Base-by-base conservation (phyloP, 1,284 basidiomycete species). In the Exobasidium cylindrosporum region DNA sequence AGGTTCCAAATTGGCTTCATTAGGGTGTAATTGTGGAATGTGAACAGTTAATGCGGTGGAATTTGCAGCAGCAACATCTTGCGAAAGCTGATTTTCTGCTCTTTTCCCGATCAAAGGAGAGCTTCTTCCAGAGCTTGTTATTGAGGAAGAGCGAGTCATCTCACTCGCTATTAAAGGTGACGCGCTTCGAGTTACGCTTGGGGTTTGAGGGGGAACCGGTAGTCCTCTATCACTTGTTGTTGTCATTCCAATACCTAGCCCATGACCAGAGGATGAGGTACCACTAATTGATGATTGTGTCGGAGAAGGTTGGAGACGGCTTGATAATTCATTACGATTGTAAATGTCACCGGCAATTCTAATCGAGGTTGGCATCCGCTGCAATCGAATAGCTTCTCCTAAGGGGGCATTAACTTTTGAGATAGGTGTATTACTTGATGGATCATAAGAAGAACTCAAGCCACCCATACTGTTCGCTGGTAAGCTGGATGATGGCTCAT, bases 281-380 rank as follows among this genome's bases (percentile, higher is more conserved):
- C 66, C 64, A 7, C 67, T 67, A 4, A 64, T 66, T n/a, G 66
- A 60, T 24, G 63, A 62, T 55, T 55, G 53, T n/a, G 53, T 21
- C 10, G 47, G 21, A 7, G 47, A 50, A 50, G 47, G 21, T 10
- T 50, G 21, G 7, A 50, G 21, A 7, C 47, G 47, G 21, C 47
- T 24, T 21, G 29, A 32, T 7, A 11, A 23, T 26, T 5, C 28
- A 26, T 17, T 5, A 56, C 29, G 75, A 67, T 67, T 54, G 49
- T 67, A 70, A 23, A 84, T 66, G 40, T 84, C 83, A 13, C 82
- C 81, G 0, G 84, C 84, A 43, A 83, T 64, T n/a, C 83, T 76
- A 1, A 85, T 83, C 6, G 82, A 81, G 0, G 83, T 83, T 0
- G 84, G 84, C 1, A 85, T 83, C 1, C 83, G 76, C 63, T 84